Evolutionary conservation across 768 basidiomycete species (phyloP).

Genomic region (Auriscalpium microsporum): DNA sequence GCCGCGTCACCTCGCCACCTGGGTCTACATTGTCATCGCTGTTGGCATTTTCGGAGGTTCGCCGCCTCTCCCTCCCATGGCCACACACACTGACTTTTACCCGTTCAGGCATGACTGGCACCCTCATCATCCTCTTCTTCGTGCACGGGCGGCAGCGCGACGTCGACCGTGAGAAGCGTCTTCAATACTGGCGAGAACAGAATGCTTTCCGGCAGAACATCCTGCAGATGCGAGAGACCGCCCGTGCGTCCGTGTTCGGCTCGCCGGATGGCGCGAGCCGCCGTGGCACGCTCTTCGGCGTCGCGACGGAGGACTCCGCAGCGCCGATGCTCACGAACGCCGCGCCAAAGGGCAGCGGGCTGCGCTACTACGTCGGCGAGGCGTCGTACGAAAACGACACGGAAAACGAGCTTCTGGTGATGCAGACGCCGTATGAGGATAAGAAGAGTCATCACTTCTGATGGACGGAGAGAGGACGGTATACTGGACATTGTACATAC

Average conservation of each 20-base stretch:
- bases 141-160: constrained; percentile 67
- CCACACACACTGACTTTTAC: background rate
- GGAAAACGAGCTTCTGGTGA: constrained; percentile 35
- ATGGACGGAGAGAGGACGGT: background rate
- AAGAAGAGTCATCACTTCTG: constrained; percentile 2
- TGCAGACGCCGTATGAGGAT: constrained; percentile 17
- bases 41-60: constrained; percentile 66
- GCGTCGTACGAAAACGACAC: constrained; percentile 29
- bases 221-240: constrained; percentile 69
- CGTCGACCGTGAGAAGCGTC: constrained; percentile 70
- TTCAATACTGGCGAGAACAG: constrained; percentile 90
- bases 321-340: constrained; percentile 36
- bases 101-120: constrained; percentile 61
- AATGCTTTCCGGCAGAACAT: constrained; percentile 77
- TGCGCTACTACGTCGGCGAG: constrained; percentile 45
- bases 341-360: constrained; percentile 36
- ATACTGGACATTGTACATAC: background rate
- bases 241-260: constrained; percentile 56
- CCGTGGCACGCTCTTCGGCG: constrained; percentile 39
- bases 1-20: constrained; percentile 53
- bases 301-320: constrained; percentile 45
- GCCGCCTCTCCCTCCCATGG: constrained; percentile 9
- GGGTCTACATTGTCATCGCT: constrained; percentile 67
- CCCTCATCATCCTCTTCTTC: constrained; percentile 59
- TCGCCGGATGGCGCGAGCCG: constrained; percentile 32